Evolutionary conservation across 2,329 filamentous ascomycete genomes (phyloP), one percentile per base, ranked within the genome.

Genomic region (Pseudogymnoascus sp.): DNA sequence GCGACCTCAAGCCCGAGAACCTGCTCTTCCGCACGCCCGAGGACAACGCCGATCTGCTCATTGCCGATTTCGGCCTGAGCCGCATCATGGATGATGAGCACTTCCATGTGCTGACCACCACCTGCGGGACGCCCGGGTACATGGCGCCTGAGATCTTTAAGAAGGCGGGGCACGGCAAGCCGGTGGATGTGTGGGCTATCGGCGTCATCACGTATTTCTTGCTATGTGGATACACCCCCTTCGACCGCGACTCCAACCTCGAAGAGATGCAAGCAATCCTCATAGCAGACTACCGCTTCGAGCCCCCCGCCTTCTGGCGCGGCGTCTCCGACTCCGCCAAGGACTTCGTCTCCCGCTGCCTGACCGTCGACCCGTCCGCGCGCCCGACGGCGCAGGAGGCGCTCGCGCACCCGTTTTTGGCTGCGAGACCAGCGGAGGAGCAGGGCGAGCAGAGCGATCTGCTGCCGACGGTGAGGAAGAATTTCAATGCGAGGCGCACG

Each of bases 61-160:
- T 99, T 74, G 95, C 95, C 66, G 95, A 99, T 75, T 99, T 99
- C 76, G 95, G 95, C 9, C 81, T 99, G 60, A 95, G 89, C 26
- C 86, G 95, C 64, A 97, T 99, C 77, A 97, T 99, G 93, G 95
- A 99, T 73, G 95, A 97, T 77, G 92, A 97, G 77, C 91, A 96
- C 74, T 97, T 97, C 76, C 95, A 97, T 74, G 93, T 97, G 31
- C 80, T 99, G 67, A 99, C 95, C 10, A 99, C 95, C 0, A 99
- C 95, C 1, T 99, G 95, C 75, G 95, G 95, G 65, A 99, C 95
- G 1, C 95, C 95, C 3, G 95, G 95, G 60, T 99, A 99, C 78
- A 99, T 99, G 95, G 95, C 95, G 1, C 95, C 95, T 21, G 95
- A 99, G 76, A 99, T 99, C 72, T 99, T 99, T 79, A 96, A 96